Percentiles rank a stretch among this genome's conserved stretches.
Conservation (phyloP, 1,139 yeast species). For the Hansenula anomala region DNA sequence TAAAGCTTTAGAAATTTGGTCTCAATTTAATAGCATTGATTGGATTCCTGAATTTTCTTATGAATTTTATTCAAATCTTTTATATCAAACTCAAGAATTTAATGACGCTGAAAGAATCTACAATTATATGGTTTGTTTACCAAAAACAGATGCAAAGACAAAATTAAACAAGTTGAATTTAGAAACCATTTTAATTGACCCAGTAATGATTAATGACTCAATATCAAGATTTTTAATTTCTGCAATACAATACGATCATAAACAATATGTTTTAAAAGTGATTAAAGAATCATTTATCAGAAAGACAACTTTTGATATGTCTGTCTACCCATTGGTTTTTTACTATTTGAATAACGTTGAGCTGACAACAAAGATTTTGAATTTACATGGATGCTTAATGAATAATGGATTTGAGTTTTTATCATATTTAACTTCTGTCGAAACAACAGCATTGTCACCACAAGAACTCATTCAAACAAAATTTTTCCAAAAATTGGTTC, state of each 20-base stretch:
- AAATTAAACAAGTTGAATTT: not conserved
- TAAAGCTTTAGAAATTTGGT: constrained; percentile 29
- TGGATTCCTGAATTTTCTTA: constrained; percentile 36
- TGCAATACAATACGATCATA: constrained; percentile 28
- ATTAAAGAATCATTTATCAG: constrained; percentile 33
- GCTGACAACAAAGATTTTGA: constrained; percentile 26
- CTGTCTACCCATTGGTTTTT: constrained; percentile 28
- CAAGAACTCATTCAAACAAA: no score
- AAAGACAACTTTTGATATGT: constrained; percentile 24
- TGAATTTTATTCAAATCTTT: constrained; percentile 29
- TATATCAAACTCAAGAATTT: constrained; percentile 28
- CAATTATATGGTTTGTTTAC: constrained; percentile 29
- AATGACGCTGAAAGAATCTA: constrained; percentile 23
- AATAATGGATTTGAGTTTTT: constrained; percentile 25
- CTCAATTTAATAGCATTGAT: constrained; percentile 27
- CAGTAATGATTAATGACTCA: constrained; percentile 8
- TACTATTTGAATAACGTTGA: constrained; percentile 26
- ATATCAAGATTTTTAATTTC: constrained; percentile 22
- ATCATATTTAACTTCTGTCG: constrained; percentile 8
- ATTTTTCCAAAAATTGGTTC: constrained; percentile 24
- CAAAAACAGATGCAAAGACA: no score
- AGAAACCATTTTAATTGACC: constrained; percentile 12
- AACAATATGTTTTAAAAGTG: constrained; percentile 27
- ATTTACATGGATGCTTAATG: constrained; percentile 25
- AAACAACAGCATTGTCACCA: no score